Base-by-base conservation (phyloP, 805 yeast species). In the Saccharomycopsis sp. region DNA sequence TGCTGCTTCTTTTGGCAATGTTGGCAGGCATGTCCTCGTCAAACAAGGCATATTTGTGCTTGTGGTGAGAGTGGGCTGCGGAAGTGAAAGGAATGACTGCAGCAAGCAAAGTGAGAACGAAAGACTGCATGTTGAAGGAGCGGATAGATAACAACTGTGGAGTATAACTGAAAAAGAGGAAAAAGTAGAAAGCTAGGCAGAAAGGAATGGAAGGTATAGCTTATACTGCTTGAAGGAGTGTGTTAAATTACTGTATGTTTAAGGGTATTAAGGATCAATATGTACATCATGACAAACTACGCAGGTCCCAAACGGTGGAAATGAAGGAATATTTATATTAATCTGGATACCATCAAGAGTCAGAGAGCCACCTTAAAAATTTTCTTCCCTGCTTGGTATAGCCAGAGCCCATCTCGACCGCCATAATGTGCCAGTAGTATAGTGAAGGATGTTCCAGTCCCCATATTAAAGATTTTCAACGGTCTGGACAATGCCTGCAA, bases 1-100 rank as follows among this genome's bases (percentile, higher is more conserved):
- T 77, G 57, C 71, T 66, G 62, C 64, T 24, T 69, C 67, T 65
- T 44, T 70, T 65, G 52, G 66, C 53, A 15, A 50, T 46, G 51
- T 20, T 9, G 7, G 21, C 7, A 8, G 50, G 54, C 8, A 50
- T n/a, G 20, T 18, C 40, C 18, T 56, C 55, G 14, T 54, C 51
- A 34, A 59, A 59, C 15, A 57, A 44, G n/a, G 62, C 46, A 51
- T 54, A 40, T 63, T 62, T 67, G 70, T 64, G 66, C 63, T 65
- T 63, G 67, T 57, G 72, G 57, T 57, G 58, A 3, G 20, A 34
- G 46, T 54, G 53, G n/a, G 63, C 46, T 41, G 68, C 62, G 9
- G 37, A 29, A 12, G 37, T 12, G 12, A 29, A 29, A 29, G 37
- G 37, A 29, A 29, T 29, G 53, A 65, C 57, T 24, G 66, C 59